Evolutionary conservation across 352 stramenopile genomes (phyloP), one percentile per base, ranked within the genome.

Genomic region (Pythium brachiatum): DNA sequence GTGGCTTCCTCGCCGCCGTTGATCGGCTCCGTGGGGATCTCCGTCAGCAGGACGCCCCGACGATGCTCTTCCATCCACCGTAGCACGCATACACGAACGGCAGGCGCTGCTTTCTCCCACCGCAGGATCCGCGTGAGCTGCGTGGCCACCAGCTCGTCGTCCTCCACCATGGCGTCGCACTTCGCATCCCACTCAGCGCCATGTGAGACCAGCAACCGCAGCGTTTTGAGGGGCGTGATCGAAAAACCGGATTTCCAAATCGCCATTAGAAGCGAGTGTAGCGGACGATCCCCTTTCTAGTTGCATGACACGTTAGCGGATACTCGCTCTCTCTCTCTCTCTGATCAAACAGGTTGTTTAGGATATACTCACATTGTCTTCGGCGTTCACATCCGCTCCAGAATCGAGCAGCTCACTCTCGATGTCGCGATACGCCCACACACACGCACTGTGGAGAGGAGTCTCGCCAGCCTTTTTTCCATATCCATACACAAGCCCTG

Each of bases 161-260:
- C 39, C 11, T 47, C 8, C 7, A 52, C 51, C 25, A 65, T 51
- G 2, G 43, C 58, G 21, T 65, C 58, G n/a, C 58, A 65, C 27
- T 43, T 47, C 16, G 27, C 25, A 20, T 65, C 58, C 50, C 57
- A 64, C 36, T 27, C 3, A 7, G 48, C 48, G 12, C 57, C 57
- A 26, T 23, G 16, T 11, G 47, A 57, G 44, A 64, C 34, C 16
- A 64, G 47, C 32, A 57, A 0, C 31, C 55, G 54, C 18, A 61
- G 34, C n/a, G 39, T 47, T 4, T 20, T 27, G n/a, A 47, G 39
- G 13, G 39, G 39, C 20, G 39, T 27, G n/a, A 47, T 27, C 1
- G 11, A n/a, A 8, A 47, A 47, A 26, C 39, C 39, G 1, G 39
- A 47, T 27, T 47, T 47, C 39, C 39, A 47, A 15, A 47, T 47